Percentiles rank a stretch among this genome's conserved stretches.
These are phyloP conservation scores for Hypoxylon lienhwacheense DNA, from an alignment of 495 filamentous ascomycete genomes.

Conservation along the genomic window DNA sequence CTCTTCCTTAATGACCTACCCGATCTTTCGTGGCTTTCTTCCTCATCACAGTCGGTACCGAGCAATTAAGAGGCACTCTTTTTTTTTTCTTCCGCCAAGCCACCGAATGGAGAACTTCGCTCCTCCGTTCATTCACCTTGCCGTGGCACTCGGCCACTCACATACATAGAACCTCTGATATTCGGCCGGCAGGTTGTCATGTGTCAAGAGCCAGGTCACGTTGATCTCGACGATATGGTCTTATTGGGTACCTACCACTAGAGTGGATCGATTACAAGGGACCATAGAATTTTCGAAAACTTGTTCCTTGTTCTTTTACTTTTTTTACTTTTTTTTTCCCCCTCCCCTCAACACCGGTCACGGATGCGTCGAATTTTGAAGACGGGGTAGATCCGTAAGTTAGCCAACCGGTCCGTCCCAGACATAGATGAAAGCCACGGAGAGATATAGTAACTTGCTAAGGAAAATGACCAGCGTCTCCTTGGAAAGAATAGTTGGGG, in stretches of 20 bases:
- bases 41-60: slow-evolving; percentile 21
- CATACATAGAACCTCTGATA: slow-evolving; percentile 20
- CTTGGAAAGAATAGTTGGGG: slow-evolving; percentile 7
- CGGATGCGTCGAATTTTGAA: slow-evolving; percentile 13
- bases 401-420: slow-evolving; percentile 28
- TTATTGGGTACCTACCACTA: slow-evolving; percentile 30
- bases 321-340: too few species aligned
- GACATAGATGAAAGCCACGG: slow-evolving; percentile 9
- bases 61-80: background rate
- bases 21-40: slow-evolving; percentile 28
- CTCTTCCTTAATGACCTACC: slow-evolving; percentile 23
- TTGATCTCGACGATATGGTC: slow-evolving; percentile 20
- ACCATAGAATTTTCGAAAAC: slow-evolving; percentile 33
- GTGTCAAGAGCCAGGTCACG: slow-evolving; percentile 28
- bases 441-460: background rate
- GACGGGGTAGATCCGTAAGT: slow-evolving; percentile 27
- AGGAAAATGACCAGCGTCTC: slow-evolving; percentile 11
- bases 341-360: slow-evolving; percentile 19
- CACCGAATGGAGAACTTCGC: slow-evolving; percentile 26
- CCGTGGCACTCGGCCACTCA: slow-evolving; percentile 29
- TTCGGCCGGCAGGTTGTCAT: slow-evolving; percentile 33
- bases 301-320: too few species aligned
- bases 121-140: slow-evolving; percentile 11
- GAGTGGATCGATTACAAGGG: slow-evolving; percentile 26
- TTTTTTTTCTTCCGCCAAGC: slow-evolving; percentile 9